A percentile compares a stretch with the other conserved stretches of the same genome.
Evolutionary conservation across 2,329 filamentous ascomycete species (phyloP).

Genomic region (Penicillium capsulatum): DNA sequence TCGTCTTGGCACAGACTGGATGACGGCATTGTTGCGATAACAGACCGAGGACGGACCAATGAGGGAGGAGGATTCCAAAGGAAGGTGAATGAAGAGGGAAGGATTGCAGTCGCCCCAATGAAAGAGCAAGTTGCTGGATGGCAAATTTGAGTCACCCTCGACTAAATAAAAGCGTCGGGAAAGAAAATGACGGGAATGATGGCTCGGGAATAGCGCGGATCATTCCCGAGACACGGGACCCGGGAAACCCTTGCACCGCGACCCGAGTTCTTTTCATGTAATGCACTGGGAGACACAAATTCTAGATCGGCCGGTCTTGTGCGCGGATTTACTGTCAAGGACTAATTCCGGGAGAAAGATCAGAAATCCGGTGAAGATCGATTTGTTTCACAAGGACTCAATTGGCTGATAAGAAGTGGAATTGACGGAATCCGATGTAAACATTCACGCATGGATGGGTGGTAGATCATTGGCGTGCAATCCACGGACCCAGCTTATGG

Average conservation of each 20-base stretch:
- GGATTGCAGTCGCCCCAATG: not conserved
- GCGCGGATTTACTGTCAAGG: too few relatives aligned
- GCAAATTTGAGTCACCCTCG: conserved; percentile 15
- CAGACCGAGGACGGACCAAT: conserved; percentile 2
- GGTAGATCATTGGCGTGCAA: too few relatives aligned
- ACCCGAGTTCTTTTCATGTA: conserved; percentile 18
- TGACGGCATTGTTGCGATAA: conserved; percentile 18
- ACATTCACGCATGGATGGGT: too few relatives aligned
- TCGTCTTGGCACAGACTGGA: conserved; percentile 26
- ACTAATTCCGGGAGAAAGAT: too few relatives aligned
- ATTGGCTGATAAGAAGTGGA: too few relatives aligned
- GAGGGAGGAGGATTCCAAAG: not conserved
- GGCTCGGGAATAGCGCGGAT: conserved; percentile 17
- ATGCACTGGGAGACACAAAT: conserved; percentile 1
- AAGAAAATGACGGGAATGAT: conserved; percentile 21
- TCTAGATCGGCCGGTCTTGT: too few relatives aligned
- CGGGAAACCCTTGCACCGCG: conserved; percentile 16
- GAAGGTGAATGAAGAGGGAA: conserved; percentile 1
- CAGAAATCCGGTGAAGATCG: too few relatives aligned
- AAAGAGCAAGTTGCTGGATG: conserved; percentile 4
- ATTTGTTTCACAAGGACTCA: too few relatives aligned
- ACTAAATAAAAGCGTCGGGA: conserved; percentile 19
- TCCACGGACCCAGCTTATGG: too few relatives aligned
- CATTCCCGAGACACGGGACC: conserved; percentile 21
- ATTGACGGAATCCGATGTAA: too few relatives aligned